These are phyloP conservation scores for Apiospora kogelbergensis DNA, from an alignment of 2,329 filamentous ascomycete species.

Conservation along the genomic window DNA sequence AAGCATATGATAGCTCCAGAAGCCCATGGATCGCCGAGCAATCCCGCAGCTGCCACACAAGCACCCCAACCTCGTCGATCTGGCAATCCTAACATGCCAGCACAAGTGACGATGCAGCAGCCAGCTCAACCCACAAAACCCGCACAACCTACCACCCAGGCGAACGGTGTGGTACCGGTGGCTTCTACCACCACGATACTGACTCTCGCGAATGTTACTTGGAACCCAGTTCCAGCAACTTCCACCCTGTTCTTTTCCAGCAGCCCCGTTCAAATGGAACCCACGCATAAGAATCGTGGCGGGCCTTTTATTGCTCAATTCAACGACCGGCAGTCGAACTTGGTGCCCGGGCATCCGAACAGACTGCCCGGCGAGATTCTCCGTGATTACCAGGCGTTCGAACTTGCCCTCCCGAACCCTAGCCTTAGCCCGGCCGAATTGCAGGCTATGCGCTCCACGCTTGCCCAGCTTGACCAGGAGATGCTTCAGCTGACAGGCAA, in stretches of 20 bases:
- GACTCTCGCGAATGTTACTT: conserved; percentile 2
- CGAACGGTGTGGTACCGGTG: background rate
- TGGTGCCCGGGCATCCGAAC: background rate
- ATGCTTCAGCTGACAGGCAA: conserved; percentile 11
- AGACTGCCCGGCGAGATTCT: conserved; percentile 16
- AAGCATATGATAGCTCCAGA: background rate
- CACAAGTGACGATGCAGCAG: background rate
- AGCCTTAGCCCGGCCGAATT: conserved; percentile 1
- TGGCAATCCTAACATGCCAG: background rate
- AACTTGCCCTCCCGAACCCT: conserved; percentile 2
- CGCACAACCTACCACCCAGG: background rate
- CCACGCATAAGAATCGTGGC: background rate
- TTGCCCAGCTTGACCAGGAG: conserved; percentile 11
- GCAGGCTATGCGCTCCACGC: background rate
- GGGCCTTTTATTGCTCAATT: conserved; percentile 11
- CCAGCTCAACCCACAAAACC: background rate
- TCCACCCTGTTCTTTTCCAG: conserved; percentile 12
- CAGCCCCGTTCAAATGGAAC: background rate
- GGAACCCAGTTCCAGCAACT: background rate
- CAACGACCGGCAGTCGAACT: conserved; percentile 5
- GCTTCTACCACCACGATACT: background rate
- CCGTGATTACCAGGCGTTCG: conserved; percentile 12
- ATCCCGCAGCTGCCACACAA: background rate
- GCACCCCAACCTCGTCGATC: background rate
- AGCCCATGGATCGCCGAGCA: background rate